Base-by-base conservation (phyloP, 331 rosid genomes). In the Dryas integrifolia region DNA sequence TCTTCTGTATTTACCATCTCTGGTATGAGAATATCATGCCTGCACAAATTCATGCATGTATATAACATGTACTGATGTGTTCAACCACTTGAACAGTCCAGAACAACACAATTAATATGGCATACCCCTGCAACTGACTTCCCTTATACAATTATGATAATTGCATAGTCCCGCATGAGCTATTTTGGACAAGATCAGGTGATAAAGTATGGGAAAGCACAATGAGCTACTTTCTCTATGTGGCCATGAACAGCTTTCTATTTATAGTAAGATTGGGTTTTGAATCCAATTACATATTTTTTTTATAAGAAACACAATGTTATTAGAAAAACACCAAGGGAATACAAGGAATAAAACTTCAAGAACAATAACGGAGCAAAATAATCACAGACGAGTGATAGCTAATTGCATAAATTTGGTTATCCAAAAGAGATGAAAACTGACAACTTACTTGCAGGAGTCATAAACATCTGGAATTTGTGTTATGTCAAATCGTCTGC, bases 381-480 rank as follows among this genome's bases (percentile, higher is more conserved):
- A n/a, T 57, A 13, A 6, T 44, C 67, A 72, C 43, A 41, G 4
- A 46, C 38, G 0, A 24, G 9, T 8, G 26, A 11, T 15, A 58
- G 30, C 16, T 58, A n/a, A 47, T 45, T 30, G 53, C 16, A 26
- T 5, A 26, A 55, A 72, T 46, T 45, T 72, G 48, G 35, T n/a
- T 1, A 45, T 26, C 5, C 1, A 15, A 72, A 26, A 30, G 65
- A 14, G 24, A 44, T 15, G 26, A 41, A 6, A 55, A 53, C 38
- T 46, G 58, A 30, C 44, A 26, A 70, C 98, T 91, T 85, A 95
- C 97, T 95, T 95, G 99, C 99, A 91, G 6, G 99, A 95, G 76
- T 95, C 98, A 79, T 95, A 95, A 77, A 95, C 90, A 79, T 95
- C 98, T 43, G 98, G 98, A 81, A 95, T 95, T 82, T 95, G 98